Evolutionary conservation across 768 basidiomycete species (phyloP).

Genomic region (Termitomyces sp.): DNA sequence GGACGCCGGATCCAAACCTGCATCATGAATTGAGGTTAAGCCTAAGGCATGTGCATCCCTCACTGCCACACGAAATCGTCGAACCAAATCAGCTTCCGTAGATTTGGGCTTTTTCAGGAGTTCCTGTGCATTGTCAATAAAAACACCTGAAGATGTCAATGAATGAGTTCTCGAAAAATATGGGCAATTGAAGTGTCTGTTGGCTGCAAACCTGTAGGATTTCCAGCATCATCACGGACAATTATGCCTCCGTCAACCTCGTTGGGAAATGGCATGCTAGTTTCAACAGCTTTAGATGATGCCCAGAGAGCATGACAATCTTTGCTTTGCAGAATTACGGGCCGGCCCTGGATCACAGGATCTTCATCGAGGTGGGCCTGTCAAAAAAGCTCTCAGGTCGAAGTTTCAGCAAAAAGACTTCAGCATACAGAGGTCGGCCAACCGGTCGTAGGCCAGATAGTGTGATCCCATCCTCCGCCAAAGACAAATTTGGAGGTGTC

Average conservation of each 20-base stretch:
- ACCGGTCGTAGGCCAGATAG: conserved; percentile 50
- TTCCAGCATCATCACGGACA: conserved; percentile 56
- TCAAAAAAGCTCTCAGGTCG: background rate
- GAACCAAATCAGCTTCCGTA: conserved; percentile 56
- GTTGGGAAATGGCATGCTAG: conserved; percentile 58
- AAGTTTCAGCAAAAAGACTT: background rate
- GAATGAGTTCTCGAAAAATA: conserved; percentile 1
- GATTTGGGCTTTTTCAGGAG: conserved; percentile 58
- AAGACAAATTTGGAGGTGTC: conserved; percentile 60
- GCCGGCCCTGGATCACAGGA: conserved; percentile 58
- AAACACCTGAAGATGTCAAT: conserved; percentile 42
- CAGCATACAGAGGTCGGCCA: conserved; percentile 67
- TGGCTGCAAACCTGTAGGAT: conserved; percentile 57
- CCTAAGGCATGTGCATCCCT: conserved; percentile 66
- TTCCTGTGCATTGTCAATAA: conserved; percentile 85
- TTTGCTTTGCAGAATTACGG: conserved; percentile 75
- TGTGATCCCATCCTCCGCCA: conserved; percentile 93
- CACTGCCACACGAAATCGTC: conserved; percentile 56
- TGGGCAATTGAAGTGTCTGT: background rate
- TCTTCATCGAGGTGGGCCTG: conserved; percentile 73
- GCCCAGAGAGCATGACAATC: conserved; percentile 92
- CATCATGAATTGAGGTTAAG: conserved; percentile 84
- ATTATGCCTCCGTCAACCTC: conserved; percentile 78
- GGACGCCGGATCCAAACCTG: conserved; percentile 63
- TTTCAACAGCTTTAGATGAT: conserved; percentile 52